A percentile compares a stretch with the other conserved stretches of the same genome.
These are phyloP conservation scores for Clonostachys rhizophaga DNA, from an alignment of 2,329 filamentous ascomycete species.

Conservation along the genomic window DNA sequence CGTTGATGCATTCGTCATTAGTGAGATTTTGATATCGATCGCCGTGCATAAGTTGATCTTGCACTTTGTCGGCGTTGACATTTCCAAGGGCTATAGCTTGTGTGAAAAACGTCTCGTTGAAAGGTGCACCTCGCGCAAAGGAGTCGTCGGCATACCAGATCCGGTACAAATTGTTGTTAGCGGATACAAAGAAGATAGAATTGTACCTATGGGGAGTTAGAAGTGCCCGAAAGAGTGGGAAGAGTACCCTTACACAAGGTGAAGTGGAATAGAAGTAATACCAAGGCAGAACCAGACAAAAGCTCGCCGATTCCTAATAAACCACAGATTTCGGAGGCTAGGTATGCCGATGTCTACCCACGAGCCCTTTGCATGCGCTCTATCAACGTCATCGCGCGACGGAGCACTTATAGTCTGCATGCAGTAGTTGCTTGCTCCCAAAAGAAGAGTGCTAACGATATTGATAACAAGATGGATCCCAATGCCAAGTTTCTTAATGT, in stretches of 20 bases:
- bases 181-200: neutral
- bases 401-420: conserved; percentile 27
- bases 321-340: conserved; percentile 7
- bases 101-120: too few relatives aligned
- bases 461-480: neutral
- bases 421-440: conserved; percentile 27
- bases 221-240: neutral
- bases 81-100: too few relatives aligned
- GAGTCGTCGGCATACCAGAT: neutral
- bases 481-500: neutral
- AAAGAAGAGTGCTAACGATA: conserved; percentile 13
- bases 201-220: neutral
- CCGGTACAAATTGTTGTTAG: neutral
- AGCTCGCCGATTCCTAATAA: too few relatives aligned
- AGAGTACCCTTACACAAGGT: neutral
- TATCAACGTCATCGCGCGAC: conserved; percentile 19
- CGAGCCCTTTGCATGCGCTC: conserved; percentile 4
- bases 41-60: too few relatives aligned
- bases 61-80: too few relatives aligned
- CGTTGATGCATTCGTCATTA: neutral
- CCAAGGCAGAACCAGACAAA: too few relatives aligned
- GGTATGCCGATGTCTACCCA: conserved; percentile 16
- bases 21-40: neutral
- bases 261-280: neutral
- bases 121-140: too few relatives aligned